Conservation (phyloP, 108 stramenopile species). For the Bacterosira constricta region DNA sequence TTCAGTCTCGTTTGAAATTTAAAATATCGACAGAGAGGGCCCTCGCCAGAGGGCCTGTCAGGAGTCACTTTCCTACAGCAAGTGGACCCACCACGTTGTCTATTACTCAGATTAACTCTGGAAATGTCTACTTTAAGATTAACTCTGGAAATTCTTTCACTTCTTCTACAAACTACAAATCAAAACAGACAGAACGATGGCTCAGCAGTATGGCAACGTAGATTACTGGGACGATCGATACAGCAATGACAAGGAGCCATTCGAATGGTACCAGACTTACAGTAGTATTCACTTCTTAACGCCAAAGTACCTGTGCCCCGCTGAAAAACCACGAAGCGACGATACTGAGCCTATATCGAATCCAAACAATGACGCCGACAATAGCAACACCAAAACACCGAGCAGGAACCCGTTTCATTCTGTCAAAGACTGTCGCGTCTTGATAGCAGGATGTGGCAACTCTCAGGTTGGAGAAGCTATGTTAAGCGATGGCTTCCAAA, state of each 20-base stretch:
- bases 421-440: constrained; percentile 16
- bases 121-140: too few relatives aligned
- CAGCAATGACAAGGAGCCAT: constrained; percentile 34
- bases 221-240: constrained; percentile 78
- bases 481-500: constrained; percentile 66
- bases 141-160: too few relatives aligned
- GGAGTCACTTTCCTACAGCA: too few relatives aligned
- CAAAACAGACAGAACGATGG: neutral
- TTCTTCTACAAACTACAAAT: too few relatives aligned
- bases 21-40: too few relatives aligned
- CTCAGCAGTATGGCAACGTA: constrained; percentile 47
- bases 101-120: too few relatives aligned
- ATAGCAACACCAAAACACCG: neutral
- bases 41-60: too few relatives aligned
- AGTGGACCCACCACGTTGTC: too few relatives aligned
- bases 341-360: neutral
- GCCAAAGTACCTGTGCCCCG: constrained; percentile 16
- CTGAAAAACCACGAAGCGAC: neutral
- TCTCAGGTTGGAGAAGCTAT: constrained; percentile 70
- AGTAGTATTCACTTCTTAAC: constrained; percentile 41
- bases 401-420: constrained; percentile 1
- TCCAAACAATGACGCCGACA: neutral
- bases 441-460: constrained; percentile 62
- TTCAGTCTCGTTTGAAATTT: too few relatives aligned
- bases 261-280: constrained; percentile 50